These are phyloP conservation scores for Cladosporium halotolerans DNA, from an alignment of 2,329 filamentous ascomycete genomes.

Conservation along the genomic window DNA sequence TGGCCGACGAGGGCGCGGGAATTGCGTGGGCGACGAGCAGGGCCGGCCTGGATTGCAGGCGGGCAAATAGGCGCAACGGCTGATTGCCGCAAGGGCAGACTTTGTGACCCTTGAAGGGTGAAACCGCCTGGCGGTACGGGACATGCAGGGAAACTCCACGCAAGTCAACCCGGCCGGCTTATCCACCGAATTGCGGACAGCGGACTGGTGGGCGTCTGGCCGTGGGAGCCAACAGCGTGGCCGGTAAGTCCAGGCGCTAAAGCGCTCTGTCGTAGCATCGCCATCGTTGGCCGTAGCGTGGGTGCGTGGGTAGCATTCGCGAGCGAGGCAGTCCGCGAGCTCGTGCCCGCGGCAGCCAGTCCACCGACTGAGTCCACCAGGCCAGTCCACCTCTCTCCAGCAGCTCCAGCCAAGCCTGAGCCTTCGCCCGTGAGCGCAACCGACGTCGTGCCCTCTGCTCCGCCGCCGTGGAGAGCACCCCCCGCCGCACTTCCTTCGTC, in stretches of 20 bases:
- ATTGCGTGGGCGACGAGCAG: too few species aligned
- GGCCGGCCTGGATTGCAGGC: too few species aligned
- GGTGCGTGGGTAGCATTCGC: background rate
- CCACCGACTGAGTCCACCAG: too few species aligned
- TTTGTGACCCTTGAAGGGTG: conserved; percentile 9
- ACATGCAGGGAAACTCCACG: conserved; percentile 7
- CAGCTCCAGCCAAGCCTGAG: conserved; percentile 7
- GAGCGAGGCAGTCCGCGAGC: background rate
- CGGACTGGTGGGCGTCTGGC: background rate
- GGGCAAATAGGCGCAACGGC: background rate
- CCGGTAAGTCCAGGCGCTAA: conserved; percentile 7
- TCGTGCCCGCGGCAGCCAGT: conserved; percentile 2
- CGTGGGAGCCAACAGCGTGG: background rate
- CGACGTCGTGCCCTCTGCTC: conserved; percentile 6
- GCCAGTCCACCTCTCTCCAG: background rate
- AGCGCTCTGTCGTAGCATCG: background rate
- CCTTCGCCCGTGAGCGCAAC: background rate
- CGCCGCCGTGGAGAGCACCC: background rate
- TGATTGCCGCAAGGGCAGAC: conserved; percentile 11
- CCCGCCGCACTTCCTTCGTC: background rate
- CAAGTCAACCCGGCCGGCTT: background rate
- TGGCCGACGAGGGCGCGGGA: too few species aligned
- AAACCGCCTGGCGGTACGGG: conserved; percentile 3
- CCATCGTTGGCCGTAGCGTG: conserved; percentile 8
- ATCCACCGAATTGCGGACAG: background rate